Conservation (phyloP, 768 basidiomycete genomes). For the Lentinus tigrinus region DNA sequence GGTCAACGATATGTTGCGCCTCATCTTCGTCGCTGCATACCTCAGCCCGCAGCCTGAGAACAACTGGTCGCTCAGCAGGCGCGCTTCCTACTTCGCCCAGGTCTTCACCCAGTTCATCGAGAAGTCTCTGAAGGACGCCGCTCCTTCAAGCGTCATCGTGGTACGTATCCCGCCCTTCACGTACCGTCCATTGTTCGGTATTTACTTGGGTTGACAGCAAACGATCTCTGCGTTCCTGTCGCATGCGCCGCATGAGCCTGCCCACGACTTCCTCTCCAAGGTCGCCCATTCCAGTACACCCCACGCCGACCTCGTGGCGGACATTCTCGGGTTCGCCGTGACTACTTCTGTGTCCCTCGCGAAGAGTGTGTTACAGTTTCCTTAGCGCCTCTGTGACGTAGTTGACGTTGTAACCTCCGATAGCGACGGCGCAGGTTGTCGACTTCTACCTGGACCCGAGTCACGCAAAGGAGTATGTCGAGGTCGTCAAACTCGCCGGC, state of each 20-base stretch:
- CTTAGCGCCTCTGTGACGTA: not conserved
- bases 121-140: constrained; percentile 9
- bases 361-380: constrained; percentile 33
- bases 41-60: constrained; percentile 33
- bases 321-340: constrained; percentile 46
- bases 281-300: constrained; percentile 35
- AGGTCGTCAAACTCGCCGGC: constrained; percentile 37
- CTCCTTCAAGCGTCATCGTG: constrained; percentile 2
- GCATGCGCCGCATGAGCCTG: constrained; percentile 29
- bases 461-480: constrained; percentile 37
- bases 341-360: constrained; percentile 47
- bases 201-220: not conserved
- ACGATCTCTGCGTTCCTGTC: constrained; percentile 4
- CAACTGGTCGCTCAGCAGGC: constrained; percentile 31
- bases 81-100: constrained; percentile 29
- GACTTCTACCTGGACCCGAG: constrained; percentile 52
- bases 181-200: not conserved
- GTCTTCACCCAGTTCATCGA: constrained; percentile 34
- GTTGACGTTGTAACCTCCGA: not conserved
- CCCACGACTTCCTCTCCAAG: constrained; percentile 38
- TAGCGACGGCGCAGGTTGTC: constrained; percentile 46
- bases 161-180: not conserved
- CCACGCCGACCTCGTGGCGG: constrained; percentile 43
- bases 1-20: constrained; percentile 43
- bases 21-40: constrained; percentile 30